phyloP scores from a whole-genome alignment of 2,329 filamentous ascomycete genomes.

The Didymella segeticola region DNA sequence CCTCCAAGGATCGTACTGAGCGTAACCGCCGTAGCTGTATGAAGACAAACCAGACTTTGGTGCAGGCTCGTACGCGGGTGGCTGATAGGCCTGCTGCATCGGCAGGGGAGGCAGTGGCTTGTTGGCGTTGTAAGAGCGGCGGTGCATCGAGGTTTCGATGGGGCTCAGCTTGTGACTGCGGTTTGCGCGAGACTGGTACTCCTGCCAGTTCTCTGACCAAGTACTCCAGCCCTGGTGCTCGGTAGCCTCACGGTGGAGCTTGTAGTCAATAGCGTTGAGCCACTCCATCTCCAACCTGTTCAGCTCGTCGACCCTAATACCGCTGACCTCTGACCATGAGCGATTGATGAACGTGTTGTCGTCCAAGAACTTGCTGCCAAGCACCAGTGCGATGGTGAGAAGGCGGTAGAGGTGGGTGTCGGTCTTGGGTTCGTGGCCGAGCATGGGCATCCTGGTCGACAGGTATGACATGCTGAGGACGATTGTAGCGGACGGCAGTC shows the following conservation, averaged over 20 bases:
- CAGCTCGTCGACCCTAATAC: slow-evolving; percentile 81
- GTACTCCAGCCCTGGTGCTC: slow-evolving; percentile 73
- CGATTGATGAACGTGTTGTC: slow-evolving; percentile 98
- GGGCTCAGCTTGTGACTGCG: slow-evolving; percentile 60
- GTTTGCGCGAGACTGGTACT: slow-evolving; percentile 60
- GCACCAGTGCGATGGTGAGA: slow-evolving; percentile 81
- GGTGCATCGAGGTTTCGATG: slow-evolving; percentile 69
- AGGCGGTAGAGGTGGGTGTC: slow-evolving; percentile 83
- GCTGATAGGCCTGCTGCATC: slow-evolving; percentile 50
- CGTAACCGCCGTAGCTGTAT: slow-evolving; percentile 45
- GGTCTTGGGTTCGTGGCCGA: slow-evolving; percentile 60
- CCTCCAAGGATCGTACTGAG: slow-evolving; percentile 53
- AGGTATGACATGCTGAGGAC: slow-evolving; percentile 89
- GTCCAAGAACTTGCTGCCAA: slow-evolving; percentile 94
- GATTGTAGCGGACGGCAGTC: slow-evolving; percentile 89
- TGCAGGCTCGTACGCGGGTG: slow-evolving; percentile 42
- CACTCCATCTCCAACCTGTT: slow-evolving; percentile 88
- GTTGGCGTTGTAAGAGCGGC: slow-evolving; percentile 54
- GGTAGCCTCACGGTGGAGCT: slow-evolving; percentile 84
- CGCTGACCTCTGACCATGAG: slow-evolving; percentile 94
- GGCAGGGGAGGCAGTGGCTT: slow-evolving; percentile 53
- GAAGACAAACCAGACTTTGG: slow-evolving; percentile 47
- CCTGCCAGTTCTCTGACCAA: slow-evolving; percentile 72
- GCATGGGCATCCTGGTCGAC: slow-evolving; percentile 79
- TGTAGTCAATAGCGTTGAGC: slow-evolving; percentile 82